These are phyloP conservation scores for Malus hybrid DNA, from an alignment of 331 rosid genomes.

Conservation along the genomic window DNA sequence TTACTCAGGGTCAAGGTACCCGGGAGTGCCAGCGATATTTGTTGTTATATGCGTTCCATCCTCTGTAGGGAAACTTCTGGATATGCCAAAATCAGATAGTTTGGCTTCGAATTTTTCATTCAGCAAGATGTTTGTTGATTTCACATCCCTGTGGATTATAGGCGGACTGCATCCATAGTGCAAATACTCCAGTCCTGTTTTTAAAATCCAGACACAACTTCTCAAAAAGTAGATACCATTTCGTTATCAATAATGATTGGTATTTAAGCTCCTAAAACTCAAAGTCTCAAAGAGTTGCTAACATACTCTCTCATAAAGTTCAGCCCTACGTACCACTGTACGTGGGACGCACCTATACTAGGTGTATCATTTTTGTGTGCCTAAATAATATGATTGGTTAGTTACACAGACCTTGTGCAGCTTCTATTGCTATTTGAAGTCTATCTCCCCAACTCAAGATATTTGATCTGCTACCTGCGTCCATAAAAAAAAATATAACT, in stretches of 20 bases:
- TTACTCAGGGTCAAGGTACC: slow-evolving; percentile 23
- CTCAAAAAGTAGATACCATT: too few species aligned
- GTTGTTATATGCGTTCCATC: slow-evolving; percentile 5
- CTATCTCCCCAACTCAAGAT: not conserved
- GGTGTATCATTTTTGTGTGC: too few species aligned
- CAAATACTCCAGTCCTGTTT: not conserved
- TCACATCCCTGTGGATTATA: not conserved
- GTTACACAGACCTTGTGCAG: not conserved
- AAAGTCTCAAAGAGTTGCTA: too few species aligned
- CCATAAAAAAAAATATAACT: too few species aligned
- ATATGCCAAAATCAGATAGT: slow-evolving; percentile 18
- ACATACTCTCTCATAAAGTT: too few species aligned
- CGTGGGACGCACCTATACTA: too few species aligned
- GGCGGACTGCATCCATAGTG: not conserved
- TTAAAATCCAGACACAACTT: not conserved
- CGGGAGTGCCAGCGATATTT: slow-evolving; percentile 13
- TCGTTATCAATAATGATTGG: not conserved
- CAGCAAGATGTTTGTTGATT: not conserved
- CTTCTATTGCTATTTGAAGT: not conserved
- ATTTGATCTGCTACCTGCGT: too few species aligned
- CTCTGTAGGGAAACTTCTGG: slow-evolving; percentile 2
- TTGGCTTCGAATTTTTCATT: not conserved
- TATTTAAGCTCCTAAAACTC: too few species aligned
- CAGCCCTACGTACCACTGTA: too few species aligned
- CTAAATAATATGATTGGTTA: too few species aligned